phyloP scores from a whole-genome alignment of 805 yeast species.

The Kuraishia molischiana region DNA sequence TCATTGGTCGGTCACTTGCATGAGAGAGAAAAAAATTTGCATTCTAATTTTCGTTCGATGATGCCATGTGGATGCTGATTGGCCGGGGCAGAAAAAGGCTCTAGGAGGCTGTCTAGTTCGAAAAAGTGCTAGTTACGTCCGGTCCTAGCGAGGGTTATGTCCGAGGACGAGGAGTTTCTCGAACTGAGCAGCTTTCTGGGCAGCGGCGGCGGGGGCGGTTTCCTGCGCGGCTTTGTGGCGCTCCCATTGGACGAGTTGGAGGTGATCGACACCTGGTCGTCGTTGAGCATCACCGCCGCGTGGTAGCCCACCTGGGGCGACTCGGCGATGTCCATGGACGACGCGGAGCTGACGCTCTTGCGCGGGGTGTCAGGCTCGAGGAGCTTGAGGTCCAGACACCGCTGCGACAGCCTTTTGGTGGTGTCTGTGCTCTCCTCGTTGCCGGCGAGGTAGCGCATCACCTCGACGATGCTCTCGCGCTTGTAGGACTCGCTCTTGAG shows the following conservation, averaged over 20 bases:
- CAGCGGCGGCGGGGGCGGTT: slow-evolving; percentile 4
- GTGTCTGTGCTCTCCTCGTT: slow-evolving; percentile 25
- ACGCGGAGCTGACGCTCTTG: background rate
- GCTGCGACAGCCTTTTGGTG: slow-evolving; percentile 30
- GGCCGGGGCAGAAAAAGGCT: too few species aligned
- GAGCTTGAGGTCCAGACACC: slow-evolving; percentile 19
- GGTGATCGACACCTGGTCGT: slow-evolving; percentile 2
- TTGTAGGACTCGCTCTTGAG: slow-evolving; percentile 49
- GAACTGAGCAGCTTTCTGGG: slow-evolving; percentile 1
- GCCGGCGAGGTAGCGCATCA: slow-evolving; percentile 37
- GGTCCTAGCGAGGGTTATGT: slow-evolving; percentile 1
- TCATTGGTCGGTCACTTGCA: too few species aligned
- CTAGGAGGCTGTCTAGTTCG: too few species aligned
- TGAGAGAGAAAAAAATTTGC: too few species aligned
- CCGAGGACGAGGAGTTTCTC: slow-evolving; percentile 1
- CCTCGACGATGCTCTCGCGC: slow-evolving; percentile 36
- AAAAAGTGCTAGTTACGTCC: too few species aligned
- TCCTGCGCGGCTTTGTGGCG: background rate
- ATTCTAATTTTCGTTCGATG: too few species aligned
- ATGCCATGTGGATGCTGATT: too few species aligned
- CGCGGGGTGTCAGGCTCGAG: slow-evolving; percentile 5
- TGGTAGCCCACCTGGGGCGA: background rate
- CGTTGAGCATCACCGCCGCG: background rate
- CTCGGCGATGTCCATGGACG: background rate
- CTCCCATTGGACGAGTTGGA: slow-evolving; percentile 2